Evolutionary conservation across 352 stramenopile species (phyloP), one percentile per base, ranked within the genome.

Genomic region (Globisporangium orthogonon): DNA sequence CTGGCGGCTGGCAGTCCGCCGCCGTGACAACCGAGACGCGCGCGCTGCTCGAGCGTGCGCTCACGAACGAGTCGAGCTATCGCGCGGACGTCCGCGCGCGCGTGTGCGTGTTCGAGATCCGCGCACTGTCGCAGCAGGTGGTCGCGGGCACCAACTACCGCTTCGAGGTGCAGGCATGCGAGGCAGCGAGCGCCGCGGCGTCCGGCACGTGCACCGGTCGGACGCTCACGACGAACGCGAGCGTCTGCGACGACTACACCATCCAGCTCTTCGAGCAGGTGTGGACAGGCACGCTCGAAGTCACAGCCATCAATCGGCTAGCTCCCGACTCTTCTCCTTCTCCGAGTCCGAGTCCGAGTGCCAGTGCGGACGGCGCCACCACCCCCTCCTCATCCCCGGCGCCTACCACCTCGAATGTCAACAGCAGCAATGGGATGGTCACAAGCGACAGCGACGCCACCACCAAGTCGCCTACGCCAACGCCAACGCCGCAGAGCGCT

Each of bases 131-230:
- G 35, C 28, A 56, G 50, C 61, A 94, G 52, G 76, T 87, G 41
- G 83, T 94, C 43, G 67, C 81, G 0, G 83, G 83, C 29, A 88
- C 66, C 51, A 94, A 91, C 67, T 94, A 89, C 65, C 67, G 70
- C 58, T 90, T 89, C 56, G 60, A 75, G 54, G 73, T 90, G 35
- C 52, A 64, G 23, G 83, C 78, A 23, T 89, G 81, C 59, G 28
- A 49, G 15, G 75, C 79, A 29, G 54, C 43, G 40, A 64, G 46
- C 15, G 57, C 50, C 50, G 51, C 61, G 48, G 71, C 65, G 52
- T 73, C 74, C 31, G 77, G 77, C 31, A 62, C 56, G 40, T 88
- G 81, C 60, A 59, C 52, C 1, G 47, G 30, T 5, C 47, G 56
- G 13, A 64, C 67, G 47, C 57, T 53, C 5, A 47, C 43, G 9